A percentile compares a stretch with the other conserved stretches of the same genome.
These are phyloP conservation scores for Malus hybrid DNA, from an alignment of 331 rosid genomes.

Conservation along the genomic window DNA sequence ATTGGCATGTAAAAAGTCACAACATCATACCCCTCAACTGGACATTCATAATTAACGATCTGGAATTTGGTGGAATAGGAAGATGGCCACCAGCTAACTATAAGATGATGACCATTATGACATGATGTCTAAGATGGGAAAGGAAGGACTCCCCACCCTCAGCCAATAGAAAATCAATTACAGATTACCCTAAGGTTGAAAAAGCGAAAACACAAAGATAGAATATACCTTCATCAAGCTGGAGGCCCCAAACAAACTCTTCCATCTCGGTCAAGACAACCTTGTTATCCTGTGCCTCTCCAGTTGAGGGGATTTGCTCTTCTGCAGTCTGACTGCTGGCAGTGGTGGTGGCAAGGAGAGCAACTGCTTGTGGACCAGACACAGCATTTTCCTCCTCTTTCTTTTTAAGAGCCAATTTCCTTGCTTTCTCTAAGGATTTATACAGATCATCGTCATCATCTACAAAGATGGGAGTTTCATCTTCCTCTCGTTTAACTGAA, in stretches of 20 bases:
- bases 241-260: conserved; percentile 94
- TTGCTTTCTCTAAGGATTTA: conserved; percentile 75
- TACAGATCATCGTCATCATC: conserved; percentile 85
- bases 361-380: conserved; percentile 73
- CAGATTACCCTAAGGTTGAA: conserved; percentile 6
- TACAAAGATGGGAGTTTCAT: conserved; percentile 43
- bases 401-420: conserved; percentile 69
- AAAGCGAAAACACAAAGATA: neutral
- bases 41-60: neutral
- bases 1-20: neutral
- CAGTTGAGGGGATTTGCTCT: conserved; percentile 39
- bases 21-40: neutral
- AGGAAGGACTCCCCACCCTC: neutral
- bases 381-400: conserved; percentile 41
- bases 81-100: neutral
- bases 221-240: conserved; percentile 78
- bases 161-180: neutral
- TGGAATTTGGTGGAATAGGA: neutral
- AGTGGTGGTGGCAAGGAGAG: conserved; percentile 55
- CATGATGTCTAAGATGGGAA: neutral
- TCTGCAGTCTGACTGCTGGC: conserved; percentile 40
- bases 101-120: neutral
- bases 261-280: conserved; percentile 94
- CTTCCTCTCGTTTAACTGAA: conserved; percentile 46
- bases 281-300: conserved; percentile 68